Conservation (phyloP, 148 eudicot genomes). For the Spergularia bocconei region DNA sequence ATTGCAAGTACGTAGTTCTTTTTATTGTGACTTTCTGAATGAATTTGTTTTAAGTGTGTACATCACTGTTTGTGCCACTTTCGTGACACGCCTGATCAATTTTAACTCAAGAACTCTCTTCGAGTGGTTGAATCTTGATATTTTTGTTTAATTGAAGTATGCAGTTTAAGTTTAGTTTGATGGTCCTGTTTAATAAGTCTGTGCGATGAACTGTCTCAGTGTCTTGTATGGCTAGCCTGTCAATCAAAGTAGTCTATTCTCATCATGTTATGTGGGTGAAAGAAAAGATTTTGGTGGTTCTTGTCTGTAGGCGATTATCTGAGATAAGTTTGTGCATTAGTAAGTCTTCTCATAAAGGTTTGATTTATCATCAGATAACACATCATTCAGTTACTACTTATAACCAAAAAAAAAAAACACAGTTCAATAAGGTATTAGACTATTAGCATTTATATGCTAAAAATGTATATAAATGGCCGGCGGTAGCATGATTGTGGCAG, state of each 20-base stretch:
- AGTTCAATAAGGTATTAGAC: neutral
- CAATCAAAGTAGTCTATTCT: neutral
- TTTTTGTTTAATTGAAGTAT: neutral
- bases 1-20: too few relatives aligned
- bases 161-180: neutral
- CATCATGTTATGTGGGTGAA: conserved; percentile 2
- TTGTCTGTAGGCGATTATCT: neutral
- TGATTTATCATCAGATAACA: neutral
- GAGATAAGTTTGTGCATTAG: neutral
- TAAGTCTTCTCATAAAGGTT: neutral
- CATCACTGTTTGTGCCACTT: neutral
- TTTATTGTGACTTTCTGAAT: neutral
- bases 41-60: neutral
- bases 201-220: neutral
- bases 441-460: neutral
- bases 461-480: neutral
- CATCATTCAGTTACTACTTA: too few relatives aligned
- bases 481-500: neutral
- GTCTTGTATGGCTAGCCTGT: conserved; percentile 1
- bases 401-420: neutral
- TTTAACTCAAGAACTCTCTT: neutral
- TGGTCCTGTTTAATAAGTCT: neutral
- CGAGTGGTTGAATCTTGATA: neutral
- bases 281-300: neutral
- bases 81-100: neutral